Base-by-base conservation (phyloP, 2,329 filamentous ascomycete species). In the Aspergillus pseudotamarii region DNA sequence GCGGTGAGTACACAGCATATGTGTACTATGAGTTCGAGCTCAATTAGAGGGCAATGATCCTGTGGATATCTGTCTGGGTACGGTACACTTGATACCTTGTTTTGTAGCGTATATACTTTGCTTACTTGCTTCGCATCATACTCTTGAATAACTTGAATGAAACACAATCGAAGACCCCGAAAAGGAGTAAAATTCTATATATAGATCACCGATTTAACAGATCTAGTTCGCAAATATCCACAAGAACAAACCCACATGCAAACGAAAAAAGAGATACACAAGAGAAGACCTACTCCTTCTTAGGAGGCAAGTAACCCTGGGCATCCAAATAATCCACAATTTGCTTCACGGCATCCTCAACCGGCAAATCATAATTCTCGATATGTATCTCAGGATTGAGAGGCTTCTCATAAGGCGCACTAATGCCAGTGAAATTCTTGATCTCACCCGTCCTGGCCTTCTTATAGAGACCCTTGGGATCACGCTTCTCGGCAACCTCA, bases 381-480 rank as follows among this genome's bases (percentile, higher is more conserved):
- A 99, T 92, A 70, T 91, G 89, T 70, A 99, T 91, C 84, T 99
- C 95, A 1, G 95, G 87, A 77, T 89, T 83, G 23, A 26, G 23
- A 6, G 95, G 95, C 65, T 88, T 92, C 86, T 99, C 95, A 78
- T 99, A 99, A 1, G 95, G 95, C 34, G 94, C 93, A 69, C 90
- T 94, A 73, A 98, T 93, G 61, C 95, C 95, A 1, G 95, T 99
- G 78, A 99, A 99, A 71, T 98, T 93, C 81, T 96, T 95, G 80
- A 98, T 98, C 79, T 96, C 89, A 51, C 95, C 95, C 58, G 91
- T 90, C 51, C 94, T 85, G 14, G 95, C 95, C 87, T 97, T 97
- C 86, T 97, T 97, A 83, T 99, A 99, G 64, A 98, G 82, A 6
- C 94, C 95, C 88, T 99, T 99, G 56, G 95, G 95, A 76, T 99